Percentiles rank a stretch among this genome's conserved stretches.
Conservation (phyloP, 2,329 filamentous ascomycete genomes). For the Phoma sp. region DNA sequence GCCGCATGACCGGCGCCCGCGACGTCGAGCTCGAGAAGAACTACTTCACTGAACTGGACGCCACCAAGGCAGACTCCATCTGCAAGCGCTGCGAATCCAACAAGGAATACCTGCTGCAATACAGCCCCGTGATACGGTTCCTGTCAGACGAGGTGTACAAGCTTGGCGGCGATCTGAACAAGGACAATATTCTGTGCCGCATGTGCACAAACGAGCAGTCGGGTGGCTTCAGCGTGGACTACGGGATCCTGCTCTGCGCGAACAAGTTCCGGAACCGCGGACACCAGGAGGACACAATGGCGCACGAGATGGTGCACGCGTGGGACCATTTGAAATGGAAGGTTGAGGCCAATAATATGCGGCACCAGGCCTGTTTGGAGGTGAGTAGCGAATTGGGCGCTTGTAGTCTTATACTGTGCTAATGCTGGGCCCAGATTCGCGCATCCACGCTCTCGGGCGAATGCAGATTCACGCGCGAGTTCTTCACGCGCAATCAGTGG, state of each 20-base stretch:
- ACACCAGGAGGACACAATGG: constrained; percentile 90
- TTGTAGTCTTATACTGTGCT: background rate
- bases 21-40: constrained; percentile 50
- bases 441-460: constrained; percentile 92
- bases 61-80: constrained; percentile 76
- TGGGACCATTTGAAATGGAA: constrained; percentile 94
- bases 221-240: constrained; percentile 84
- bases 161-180: constrained; percentile 77
- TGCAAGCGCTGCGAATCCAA: constrained; percentile 80
- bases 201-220: constrained; percentile 75
- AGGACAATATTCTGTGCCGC: constrained; percentile 78
- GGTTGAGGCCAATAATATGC: constrained; percentile 80
- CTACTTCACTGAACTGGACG: constrained; percentile 79
- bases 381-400: constrained; percentile 53
- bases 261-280: constrained; percentile 83
- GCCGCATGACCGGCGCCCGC: constrained; percentile 53
- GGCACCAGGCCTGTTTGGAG: constrained; percentile 93
- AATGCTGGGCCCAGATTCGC: constrained; percentile 65
- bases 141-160: constrained; percentile 79
- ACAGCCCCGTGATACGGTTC: constrained; percentile 87
- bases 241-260: constrained; percentile 90
- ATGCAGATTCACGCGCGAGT: constrained; percentile 87
- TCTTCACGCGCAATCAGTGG: constrained; percentile 84
- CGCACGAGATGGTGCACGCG: constrained; percentile 97
- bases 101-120: constrained; percentile 81